Percentiles rank a stretch among this genome's conserved stretches.
phyloP scores from a whole-genome alignment of 2,329 filamentous ascomycete genomes.

The Stemphylium vesicarium region DNA sequence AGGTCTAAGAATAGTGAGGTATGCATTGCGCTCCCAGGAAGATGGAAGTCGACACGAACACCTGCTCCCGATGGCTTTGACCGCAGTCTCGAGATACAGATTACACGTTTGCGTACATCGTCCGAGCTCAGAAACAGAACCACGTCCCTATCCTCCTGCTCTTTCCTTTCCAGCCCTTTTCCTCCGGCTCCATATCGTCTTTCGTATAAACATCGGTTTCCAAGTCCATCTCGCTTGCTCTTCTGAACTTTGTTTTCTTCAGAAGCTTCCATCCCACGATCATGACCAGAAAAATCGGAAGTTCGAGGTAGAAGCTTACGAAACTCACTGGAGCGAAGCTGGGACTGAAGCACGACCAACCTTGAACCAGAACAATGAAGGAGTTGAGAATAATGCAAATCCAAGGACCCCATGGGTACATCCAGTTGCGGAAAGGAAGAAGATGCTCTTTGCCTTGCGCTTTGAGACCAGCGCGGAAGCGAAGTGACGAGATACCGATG shows the following conservation, averaged over 20 bases:
- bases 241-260: slow-evolving; percentile 38
- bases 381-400: slow-evolving; percentile 33
- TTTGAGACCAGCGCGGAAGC: slow-evolving; percentile 56
- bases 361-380: slow-evolving; percentile 41
- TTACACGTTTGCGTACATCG: neutral
- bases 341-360: slow-evolving; percentile 60
- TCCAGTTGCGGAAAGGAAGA: slow-evolving; percentile 64
- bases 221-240: slow-evolving; percentile 36
- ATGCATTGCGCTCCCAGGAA: too few relatives aligned
- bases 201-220: slow-evolving; percentile 42
- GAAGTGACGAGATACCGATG: slow-evolving; percentile 63
- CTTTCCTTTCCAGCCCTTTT: slow-evolving; percentile 26
- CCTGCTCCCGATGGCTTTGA: too few relatives aligned
- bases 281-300: slow-evolving; percentile 40
- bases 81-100: neutral
- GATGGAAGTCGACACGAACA: too few relatives aligned
- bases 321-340: slow-evolving; percentile 55
- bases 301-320: slow-evolving; percentile 57
- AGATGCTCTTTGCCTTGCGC: slow-evolving; percentile 57
- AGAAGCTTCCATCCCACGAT: slow-evolving; percentile 38
- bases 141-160: slow-evolving; percentile 36
- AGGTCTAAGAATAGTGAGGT: too few relatives aligned
- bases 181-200: slow-evolving; percentile 35
- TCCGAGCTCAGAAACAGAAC: slow-evolving; percentile 32
- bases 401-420: slow-evolving; percentile 60